Base-by-base conservation (phyloP, 805 yeast genomes). In the Starmera amethionina region DNA sequence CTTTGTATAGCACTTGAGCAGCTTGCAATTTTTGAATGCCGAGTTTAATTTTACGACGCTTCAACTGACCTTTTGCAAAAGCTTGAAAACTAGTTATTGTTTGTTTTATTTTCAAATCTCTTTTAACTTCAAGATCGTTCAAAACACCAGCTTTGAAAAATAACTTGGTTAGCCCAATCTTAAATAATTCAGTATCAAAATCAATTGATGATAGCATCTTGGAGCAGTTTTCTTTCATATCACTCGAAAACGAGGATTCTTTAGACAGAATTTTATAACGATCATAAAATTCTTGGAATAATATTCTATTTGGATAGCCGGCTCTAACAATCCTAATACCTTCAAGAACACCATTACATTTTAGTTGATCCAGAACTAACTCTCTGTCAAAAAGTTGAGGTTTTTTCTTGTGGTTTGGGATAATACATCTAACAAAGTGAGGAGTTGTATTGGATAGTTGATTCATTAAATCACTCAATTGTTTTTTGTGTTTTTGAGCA, bases 271-370 rank as follows among this genome's bases (percentile, higher is more conserved):
- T 73, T 28, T 74, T 73, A 57, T 93, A 93, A 40, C 96, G 71
- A 32, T 67, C 70, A 39, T 73, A 75, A 62, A 93, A 93, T 37
- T 86, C 90, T 35, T 79, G 75, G 59, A 89, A 90, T 27, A 79
- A 75, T 55, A 90, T 77, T 48, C 96, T 75, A 60, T 93, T 93
- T 5, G 99, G 99, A 59, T 82, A 93, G 2, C 99, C 99, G 8
- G 96, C 87, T 47, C 99, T 74, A 0, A 97, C 96, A 44, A 93
- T 93, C 60, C 98, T 73, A 28, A 93, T 93, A 45, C 99, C 99
- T 67, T 93, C 99, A 39, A 93, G 64, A 13, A 93, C 99, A 73
- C 99, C 99, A 55, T 93, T 93, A 55, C 97, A 93, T 46, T 96
- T 71, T 46, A 93, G 68, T 62, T 93, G 99, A 39, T 84, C 90